Conservation (phyloP, 345 rosid species). For the Erysimum cheiranthoides region DNA sequence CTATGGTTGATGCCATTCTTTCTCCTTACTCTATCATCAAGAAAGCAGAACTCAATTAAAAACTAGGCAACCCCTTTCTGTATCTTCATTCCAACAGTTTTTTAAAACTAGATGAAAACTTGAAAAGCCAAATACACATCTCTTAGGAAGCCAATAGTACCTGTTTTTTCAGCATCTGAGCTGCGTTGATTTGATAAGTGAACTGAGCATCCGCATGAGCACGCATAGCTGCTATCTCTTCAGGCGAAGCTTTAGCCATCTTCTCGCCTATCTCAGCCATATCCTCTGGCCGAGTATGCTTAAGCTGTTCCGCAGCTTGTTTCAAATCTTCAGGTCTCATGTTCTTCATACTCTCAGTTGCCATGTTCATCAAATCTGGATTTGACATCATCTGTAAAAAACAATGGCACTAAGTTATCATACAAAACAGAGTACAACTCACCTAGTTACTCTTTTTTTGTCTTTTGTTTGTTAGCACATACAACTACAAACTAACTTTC, state of each 20-base stretch:
- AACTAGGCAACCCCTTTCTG: background rate
- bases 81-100: background rate
- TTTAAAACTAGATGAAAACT: background rate
- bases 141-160: slow-evolving; percentile 37
- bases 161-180: slow-evolving; percentile 86
- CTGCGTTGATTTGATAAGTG: slow-evolving; percentile 72
- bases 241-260: slow-evolving; percentile 87
- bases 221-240: slow-evolving; percentile 82
- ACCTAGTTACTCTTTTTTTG: background rate
- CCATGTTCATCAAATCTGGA: slow-evolving; percentile 95
- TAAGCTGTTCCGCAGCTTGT: slow-evolving; percentile 89
- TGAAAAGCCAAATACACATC: background rate
- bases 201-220: slow-evolving; percentile 78
- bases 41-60: background rate
- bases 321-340: slow-evolving; percentile 89
- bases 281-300: slow-evolving; percentile 78
- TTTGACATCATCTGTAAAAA: slow-evolving; percentile 84
- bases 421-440: slow-evolving; percentile 9
- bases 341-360: slow-evolving; percentile 91
- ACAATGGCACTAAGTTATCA: slow-evolving; percentile 19
- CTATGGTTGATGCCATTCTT: background rate
- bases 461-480: background rate
- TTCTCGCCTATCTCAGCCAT: slow-evolving; percentile 91
- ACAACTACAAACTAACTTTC: background rate
- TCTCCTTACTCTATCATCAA: background rate